Conservation (phyloP, 257 asterid genomes). For the Salvia hispanica region DNA sequence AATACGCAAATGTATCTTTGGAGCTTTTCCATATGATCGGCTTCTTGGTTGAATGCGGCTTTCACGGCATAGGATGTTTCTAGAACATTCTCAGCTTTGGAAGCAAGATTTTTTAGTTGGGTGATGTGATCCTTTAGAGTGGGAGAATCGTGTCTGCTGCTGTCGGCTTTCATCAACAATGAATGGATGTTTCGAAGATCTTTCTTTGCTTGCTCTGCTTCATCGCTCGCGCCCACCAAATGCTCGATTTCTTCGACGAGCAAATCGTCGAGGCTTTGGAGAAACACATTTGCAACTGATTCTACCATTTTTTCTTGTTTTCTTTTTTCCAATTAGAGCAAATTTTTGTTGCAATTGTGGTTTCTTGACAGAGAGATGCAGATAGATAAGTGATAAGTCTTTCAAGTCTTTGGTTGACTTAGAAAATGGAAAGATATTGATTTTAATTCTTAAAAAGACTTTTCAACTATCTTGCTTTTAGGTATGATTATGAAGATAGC, state of each 20-base stretch:
- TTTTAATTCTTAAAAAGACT: no score
- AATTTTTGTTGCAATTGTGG: no score
- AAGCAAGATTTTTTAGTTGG: background rate
- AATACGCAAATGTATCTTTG: background rate
- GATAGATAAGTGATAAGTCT: no score
- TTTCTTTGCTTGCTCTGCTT: background rate
- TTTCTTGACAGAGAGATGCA: no score
- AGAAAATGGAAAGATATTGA: no score
- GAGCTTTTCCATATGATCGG: background rate
- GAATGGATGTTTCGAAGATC: background rate
- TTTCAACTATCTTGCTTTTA: no score
- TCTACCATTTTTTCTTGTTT: background rate
- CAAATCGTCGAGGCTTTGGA: background rate
- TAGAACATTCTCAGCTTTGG: background rate
- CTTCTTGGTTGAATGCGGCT: background rate
- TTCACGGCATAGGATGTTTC: background rate
- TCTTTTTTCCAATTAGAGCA: background rate
- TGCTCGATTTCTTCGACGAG: background rate
- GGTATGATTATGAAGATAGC: no score
- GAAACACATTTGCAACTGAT: background rate
- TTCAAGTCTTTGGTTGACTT: no score
- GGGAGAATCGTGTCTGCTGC: background rate
- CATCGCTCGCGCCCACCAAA: background rate
- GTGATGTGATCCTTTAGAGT: background rate
- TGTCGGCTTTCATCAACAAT: background rate